Conservation (phyloP, 1,284 basidiomycete genomes). For the Calocybe gambosa region DNA sequence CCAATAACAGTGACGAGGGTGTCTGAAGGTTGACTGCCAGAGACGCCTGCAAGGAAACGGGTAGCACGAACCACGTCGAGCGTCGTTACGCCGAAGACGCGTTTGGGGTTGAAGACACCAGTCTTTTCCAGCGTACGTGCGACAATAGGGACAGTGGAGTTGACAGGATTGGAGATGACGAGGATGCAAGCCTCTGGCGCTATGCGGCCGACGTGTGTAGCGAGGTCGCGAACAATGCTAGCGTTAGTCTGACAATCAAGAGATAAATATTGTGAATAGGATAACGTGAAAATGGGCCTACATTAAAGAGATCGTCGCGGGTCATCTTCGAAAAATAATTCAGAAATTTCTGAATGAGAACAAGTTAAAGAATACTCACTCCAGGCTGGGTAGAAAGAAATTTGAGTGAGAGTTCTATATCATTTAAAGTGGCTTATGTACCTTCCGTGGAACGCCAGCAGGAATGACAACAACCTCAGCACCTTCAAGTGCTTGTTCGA, state of each 20-base stretch:
- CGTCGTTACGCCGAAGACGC: slow-evolving; percentile 87
- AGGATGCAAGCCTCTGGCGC: slow-evolving; percentile 88
- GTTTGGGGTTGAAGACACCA: slow-evolving; percentile 86
- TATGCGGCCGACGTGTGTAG: slow-evolving; percentile 81
- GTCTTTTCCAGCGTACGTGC: slow-evolving; percentile 90
- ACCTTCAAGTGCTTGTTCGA: slow-evolving; percentile 82
- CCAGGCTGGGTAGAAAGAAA: slow-evolving; percentile 46
- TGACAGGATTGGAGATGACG: slow-evolving; percentile 96
- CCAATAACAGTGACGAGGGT: slow-evolving; percentile 86
- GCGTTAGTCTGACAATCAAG: slow-evolving; percentile 76
- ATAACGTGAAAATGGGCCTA: slow-evolving; percentile 25
- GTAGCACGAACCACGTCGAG: slow-evolving; percentile 96
- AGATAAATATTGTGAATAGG: slow-evolving; percentile 4
- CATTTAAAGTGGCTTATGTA: slow-evolving; percentile 29
- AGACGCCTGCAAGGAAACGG: slow-evolving; percentile 81
- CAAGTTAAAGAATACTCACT: slow-evolving; percentile 50
- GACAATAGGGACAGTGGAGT: slow-evolving; percentile 97
- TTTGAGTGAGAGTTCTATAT: slow-evolving; percentile 21
- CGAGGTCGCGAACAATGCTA: slow-evolving; percentile 95
- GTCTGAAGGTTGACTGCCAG: slow-evolving; percentile 62
- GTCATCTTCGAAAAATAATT: slow-evolving; percentile 62
- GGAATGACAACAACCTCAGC: slow-evolving; percentile 94
- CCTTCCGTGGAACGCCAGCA: slow-evolving; percentile 94
- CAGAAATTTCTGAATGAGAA: slow-evolving; percentile 24
- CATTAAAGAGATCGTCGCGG: slow-evolving; percentile 99